phyloP scores from a whole-genome alignment of 2,329 filamentous ascomycete genomes.

The Erysiphe pulchra region DNA sequence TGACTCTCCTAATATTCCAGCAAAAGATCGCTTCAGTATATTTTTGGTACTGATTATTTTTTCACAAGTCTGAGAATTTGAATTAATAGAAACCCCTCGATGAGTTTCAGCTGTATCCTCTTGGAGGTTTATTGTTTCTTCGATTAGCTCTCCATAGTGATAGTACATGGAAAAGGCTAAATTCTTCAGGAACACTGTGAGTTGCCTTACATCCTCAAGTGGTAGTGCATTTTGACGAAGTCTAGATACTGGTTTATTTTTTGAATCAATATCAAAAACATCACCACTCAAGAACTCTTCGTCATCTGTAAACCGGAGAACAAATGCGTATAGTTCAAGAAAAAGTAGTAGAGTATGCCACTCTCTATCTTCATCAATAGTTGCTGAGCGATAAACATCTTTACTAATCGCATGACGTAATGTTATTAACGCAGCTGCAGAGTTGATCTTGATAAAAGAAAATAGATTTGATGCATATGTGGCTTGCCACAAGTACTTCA shows the following conservation, averaged over 20 bases:
- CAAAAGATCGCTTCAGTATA: conserved; percentile 20
- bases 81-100: conserved; percentile 14
- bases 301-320: conserved; percentile 80
- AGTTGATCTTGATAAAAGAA: conserved; percentile 26
- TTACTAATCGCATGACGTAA: conserved; percentile 9
- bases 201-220: conserved; percentile 40
- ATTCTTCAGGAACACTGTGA: conserved; percentile 74
- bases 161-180: conserved; percentile 76
- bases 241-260: conserved; percentile 19
- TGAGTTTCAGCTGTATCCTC: conserved; percentile 20
- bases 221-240: conserved; percentile 41
- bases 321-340: conserved; percentile 79
- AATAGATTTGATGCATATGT: conserved; percentile 31
- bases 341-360: conserved; percentile 83
- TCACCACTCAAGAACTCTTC: conserved; percentile 66
- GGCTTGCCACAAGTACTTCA: conserved; percentile 67
- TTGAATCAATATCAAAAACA: conserved; percentile 16
- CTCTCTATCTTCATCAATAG: conserved; percentile 21
- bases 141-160: conserved; percentile 40
- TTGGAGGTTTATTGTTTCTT: conserved; percentile 15
- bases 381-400: not conserved
- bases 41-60: conserved; percentile 2
- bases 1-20: conserved; percentile 44
- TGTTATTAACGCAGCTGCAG: conserved; percentile 29
- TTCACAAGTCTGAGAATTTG: conserved; percentile 5